Conservation (phyloP, 139 green algal species). For the Chlorella sp. region DNA sequence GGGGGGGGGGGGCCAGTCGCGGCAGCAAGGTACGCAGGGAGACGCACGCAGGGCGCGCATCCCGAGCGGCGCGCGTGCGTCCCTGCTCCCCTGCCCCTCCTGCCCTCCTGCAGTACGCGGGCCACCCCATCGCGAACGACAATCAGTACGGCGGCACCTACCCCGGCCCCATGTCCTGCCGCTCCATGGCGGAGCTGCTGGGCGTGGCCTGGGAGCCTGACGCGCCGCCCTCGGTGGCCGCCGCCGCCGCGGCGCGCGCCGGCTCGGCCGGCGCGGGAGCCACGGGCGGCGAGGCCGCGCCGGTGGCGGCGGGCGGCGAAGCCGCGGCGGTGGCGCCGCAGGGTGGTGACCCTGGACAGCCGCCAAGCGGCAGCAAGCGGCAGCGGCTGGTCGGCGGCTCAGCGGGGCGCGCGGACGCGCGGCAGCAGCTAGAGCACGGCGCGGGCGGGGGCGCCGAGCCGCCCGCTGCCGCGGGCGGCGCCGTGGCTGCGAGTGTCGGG, state of each 20-base stretch:
- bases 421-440: no score
- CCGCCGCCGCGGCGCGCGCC: not conserved
- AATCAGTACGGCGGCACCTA: conserved; percentile 62
- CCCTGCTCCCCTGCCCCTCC: no score
- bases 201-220: conserved; percentile 18
- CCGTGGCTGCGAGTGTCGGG: not conserved
- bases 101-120: conserved; percentile 53
- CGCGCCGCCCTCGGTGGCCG: not conserved
- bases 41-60: no score
- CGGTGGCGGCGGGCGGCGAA: no score
- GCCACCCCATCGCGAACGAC: conserved; percentile 82
- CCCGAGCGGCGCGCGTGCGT: no score
- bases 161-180: conserved; percentile 18
- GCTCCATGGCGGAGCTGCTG: conserved; percentile 18
- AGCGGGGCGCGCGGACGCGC: no score
- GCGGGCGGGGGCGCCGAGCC: no score
- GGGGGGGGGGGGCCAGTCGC: no score
- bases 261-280: not conserved
- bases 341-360: no score
- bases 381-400: conserved; percentile 1
- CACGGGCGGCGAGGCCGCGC: no score
- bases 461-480: not conserved
- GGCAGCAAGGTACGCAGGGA: no score
- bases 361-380: conserved; percentile 24
- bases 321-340: not conserved